Conservation (phyloP, 2,329 filamentous ascomycete genomes). For the Aspergillus oerlinghausenensis region DNA sequence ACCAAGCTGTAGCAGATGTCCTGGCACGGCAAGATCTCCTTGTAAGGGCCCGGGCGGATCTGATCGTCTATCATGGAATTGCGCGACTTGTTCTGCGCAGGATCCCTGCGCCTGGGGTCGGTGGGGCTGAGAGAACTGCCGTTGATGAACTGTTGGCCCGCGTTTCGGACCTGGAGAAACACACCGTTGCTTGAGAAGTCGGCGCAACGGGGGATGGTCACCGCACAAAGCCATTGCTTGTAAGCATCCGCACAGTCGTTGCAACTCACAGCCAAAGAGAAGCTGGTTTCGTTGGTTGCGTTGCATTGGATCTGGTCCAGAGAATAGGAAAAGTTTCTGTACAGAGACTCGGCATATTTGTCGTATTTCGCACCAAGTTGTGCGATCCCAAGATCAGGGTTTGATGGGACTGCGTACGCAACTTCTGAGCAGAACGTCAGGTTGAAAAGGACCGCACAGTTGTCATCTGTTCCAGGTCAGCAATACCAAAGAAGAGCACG, state of each 20-base stretch:
- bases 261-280: constrained; percentile 76
- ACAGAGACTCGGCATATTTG: constrained; percentile 63
- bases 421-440: constrained; percentile 85
- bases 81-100: constrained; percentile 56
- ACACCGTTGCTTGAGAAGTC: constrained; percentile 62
- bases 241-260: constrained; percentile 73
- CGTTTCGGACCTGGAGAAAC: constrained; percentile 65
- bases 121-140: constrained; percentile 51
- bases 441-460: constrained; percentile 80
- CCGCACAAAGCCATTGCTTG: constrained; percentile 91
- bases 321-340: constrained; percentile 72
- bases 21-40: constrained; percentile 83
- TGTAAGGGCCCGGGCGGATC: constrained; percentile 83
- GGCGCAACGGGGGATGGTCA: constrained; percentile 86
- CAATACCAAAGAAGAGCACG: not conserved
- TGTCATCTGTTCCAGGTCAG: constrained; percentile 53
- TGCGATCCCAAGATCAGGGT: constrained; percentile 54
- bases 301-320: constrained; percentile 84
- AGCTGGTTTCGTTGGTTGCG: constrained; percentile 65
- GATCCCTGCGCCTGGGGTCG: constrained; percentile 26
- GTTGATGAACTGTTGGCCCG: constrained; percentile 66
- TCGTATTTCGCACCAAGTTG: constrained; percentile 73
- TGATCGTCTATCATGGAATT: constrained; percentile 66
- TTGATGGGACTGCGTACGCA: constrained; percentile 86
- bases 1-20: constrained; percentile 85